These are phyloP conservation scores for Tephrocybe sp. DNA, from an alignment of 768 basidiomycete species.

Conservation along the genomic window DNA sequence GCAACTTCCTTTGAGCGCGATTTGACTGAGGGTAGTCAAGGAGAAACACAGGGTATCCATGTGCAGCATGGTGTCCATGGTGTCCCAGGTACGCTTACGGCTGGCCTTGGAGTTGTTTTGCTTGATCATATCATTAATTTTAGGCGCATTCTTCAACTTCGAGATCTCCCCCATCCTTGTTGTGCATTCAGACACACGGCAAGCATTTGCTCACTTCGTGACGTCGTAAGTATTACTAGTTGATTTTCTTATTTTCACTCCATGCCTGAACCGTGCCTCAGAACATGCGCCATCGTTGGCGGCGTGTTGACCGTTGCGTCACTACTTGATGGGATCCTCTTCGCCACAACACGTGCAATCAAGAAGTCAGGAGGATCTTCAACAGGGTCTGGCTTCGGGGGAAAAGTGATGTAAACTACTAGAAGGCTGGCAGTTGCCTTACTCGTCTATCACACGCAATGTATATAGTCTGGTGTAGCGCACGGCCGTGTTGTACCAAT, in stretches of 20 bases:
- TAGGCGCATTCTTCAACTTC: constrained; percentile 89
- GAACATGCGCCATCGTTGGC: constrained; percentile 96
- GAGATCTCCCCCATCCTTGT: constrained; percentile 97
- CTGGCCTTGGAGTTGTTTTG: not conserved
- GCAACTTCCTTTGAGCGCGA: constrained; percentile 97
- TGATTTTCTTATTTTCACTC: no score
- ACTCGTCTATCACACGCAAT: constrained; percentile 11
- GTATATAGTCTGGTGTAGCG: constrained; percentile 9
- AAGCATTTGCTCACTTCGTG: constrained; percentile 97
- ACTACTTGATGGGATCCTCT: constrained; percentile 83
- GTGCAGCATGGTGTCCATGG: constrained; percentile 75
- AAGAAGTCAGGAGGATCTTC: constrained; percentile 53
- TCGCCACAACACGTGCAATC: constrained; percentile 74
- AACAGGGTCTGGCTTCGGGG: constrained; percentile 28
- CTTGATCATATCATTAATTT: not conserved
- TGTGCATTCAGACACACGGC: constrained; percentile 85
- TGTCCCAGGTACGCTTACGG: constrained; percentile 50
- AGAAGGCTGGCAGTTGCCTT: constrained; percentile 10
- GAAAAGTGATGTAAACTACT: constrained; percentile 45
- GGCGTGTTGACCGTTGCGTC: constrained; percentile 95
- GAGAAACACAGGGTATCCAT: constrained; percentile 65
- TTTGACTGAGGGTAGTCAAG: constrained; percentile 58
- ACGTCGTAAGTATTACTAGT: no score
- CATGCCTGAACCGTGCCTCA: no score
- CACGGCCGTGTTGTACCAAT: constrained; percentile 13